Evolutionary conservation across 495 filamentous ascomycete genomes (phyloP).

Genomic region (Penicillium bialowiezense): DNA sequence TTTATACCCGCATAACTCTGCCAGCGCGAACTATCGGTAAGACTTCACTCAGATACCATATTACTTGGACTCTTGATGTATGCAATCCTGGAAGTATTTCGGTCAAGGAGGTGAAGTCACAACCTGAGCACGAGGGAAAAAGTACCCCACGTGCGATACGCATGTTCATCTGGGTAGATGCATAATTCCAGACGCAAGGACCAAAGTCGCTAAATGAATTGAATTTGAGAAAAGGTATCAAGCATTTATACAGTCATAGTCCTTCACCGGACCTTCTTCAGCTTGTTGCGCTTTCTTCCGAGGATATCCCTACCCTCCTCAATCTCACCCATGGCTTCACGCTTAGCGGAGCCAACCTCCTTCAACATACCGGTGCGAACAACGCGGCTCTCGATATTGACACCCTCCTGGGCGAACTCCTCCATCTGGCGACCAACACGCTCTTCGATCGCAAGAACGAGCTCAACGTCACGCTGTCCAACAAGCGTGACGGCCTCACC

Average conservation of each 20-base stretch:
- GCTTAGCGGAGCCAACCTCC: conserved; percentile 85
- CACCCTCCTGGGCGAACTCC: conserved; percentile 80
- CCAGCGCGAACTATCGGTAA: no score
- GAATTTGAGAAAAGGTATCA: not conserved
- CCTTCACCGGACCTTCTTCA: conserved; percentile 44
- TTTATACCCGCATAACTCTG: no score
- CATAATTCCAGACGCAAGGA: not conserved
- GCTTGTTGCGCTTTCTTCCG: conserved; percentile 43
- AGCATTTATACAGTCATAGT: not conserved
- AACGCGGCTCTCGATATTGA: conserved; percentile 85
- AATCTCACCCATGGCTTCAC: conserved; percentile 82
- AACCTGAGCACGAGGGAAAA: no score
- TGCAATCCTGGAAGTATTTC: no score
- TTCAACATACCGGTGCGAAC: conserved; percentile 74
- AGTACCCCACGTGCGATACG: no score
- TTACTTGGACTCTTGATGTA: no score
- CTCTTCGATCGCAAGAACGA: conserved; percentile 83
- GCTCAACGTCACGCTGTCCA: conserved; percentile 84
- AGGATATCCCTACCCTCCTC: conserved; percentile 87
- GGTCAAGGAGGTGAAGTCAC: no score
- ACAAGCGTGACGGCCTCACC: conserved; percentile 87
- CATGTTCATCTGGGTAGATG: no score
- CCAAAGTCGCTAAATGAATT: conserved; percentile 5
- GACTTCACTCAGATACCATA: no score
- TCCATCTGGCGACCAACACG: conserved; percentile 78